Percentiles rank a stretch among this genome's conserved stretches.
phyloP scores from a whole-genome alignment of 2,329 filamentous ascomycete genomes.

The Colletotrichum melonis region DNA sequence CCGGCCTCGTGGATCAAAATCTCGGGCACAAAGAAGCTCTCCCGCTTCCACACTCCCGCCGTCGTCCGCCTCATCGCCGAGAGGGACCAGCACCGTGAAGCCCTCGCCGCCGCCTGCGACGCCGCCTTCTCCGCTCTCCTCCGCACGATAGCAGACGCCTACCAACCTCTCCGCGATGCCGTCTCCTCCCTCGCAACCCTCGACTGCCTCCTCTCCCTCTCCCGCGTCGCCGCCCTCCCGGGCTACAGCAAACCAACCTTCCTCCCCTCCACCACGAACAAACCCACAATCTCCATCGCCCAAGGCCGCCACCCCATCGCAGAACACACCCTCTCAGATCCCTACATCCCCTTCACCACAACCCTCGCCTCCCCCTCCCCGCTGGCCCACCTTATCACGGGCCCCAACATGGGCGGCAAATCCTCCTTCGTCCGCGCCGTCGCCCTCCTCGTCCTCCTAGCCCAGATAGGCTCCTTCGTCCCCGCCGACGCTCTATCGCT shows the following conservation, averaged over 20 bases:
- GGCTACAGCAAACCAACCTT: conserved; percentile 86
- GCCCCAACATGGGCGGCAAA: conserved; percentile 99
- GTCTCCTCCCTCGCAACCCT: conserved; percentile 87
- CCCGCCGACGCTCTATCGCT: conserved; percentile 80
- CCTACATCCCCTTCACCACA: conserved; percentile 93
- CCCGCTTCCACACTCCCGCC: conserved; percentile 93
- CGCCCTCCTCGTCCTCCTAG: conserved; percentile 91
- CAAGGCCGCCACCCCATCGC: conserved; percentile 94
- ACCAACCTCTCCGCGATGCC: conserved; percentile 89
- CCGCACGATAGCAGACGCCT: conserved; percentile 77
- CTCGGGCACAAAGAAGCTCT: conserved; percentile 91
- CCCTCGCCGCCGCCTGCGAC: conserved; percentile 91
- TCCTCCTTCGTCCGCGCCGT: conserved; percentile 96
- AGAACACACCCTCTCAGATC: conserved; percentile 85
- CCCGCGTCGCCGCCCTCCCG: conserved; percentile 84
- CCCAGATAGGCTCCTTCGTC: conserved; percentile 94
- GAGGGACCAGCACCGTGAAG: conserved; percentile 94
- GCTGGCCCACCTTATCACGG: conserved; percentile 88
- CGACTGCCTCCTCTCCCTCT: conserved; percentile 89
- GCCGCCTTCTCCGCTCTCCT: conserved; percentile 81
- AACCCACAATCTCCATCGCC: conserved; percentile 75
- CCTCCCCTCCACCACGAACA: conserved; percentile 68
- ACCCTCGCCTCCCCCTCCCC: conserved; percentile 73
- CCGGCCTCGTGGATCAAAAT: conserved; percentile 96
- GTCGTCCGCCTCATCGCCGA: conserved; percentile 86